A percentile compares a stretch with the other conserved stretches of the same genome.
phyloP scores from a whole-genome alignment of 2,329 filamentous ascomycete genomes.

The Colletotrichum sp. region DNA sequence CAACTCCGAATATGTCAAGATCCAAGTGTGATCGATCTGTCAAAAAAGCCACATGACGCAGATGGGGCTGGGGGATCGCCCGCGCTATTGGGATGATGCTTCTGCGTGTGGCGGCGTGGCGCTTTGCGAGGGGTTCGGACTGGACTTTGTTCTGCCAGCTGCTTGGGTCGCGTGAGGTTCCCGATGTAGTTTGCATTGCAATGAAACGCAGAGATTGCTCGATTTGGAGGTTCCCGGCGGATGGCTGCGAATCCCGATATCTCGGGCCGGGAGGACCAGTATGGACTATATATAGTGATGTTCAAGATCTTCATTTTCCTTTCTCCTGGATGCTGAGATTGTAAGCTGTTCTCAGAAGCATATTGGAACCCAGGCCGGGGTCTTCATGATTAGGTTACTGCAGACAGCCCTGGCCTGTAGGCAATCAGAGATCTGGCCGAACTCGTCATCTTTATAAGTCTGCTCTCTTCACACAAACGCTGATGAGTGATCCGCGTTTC shows the following conservation, averaged over 20 bases:
- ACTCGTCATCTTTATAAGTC: too few relatives aligned
- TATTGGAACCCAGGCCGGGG: rapidly evolving
- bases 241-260: neutral
- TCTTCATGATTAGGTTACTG: too few relatives aligned
- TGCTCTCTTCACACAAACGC: neutral
- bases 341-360: neutral
- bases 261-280: neutral
- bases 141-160: neutral
- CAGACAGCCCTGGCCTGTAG: too few relatives aligned
- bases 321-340: neutral
- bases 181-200: rapidly evolving
- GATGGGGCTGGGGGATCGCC: neutral
- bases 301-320: neutral
- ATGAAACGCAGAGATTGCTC: neutral
- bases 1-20: neutral
- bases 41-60: neutral
- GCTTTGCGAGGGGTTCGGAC: neutral
- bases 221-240: neutral
- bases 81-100: neutral
- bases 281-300: neutral
- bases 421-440: too few relatives aligned
- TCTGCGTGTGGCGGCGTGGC: neutral
- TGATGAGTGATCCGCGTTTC: neutral
- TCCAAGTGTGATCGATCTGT: neutral
- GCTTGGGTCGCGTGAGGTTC: neutral